Evolutionary conservation across 306 rosid genomes (phyloP), one percentile per base, ranked within the genome.

Genomic region (Quercus suber): DNA sequence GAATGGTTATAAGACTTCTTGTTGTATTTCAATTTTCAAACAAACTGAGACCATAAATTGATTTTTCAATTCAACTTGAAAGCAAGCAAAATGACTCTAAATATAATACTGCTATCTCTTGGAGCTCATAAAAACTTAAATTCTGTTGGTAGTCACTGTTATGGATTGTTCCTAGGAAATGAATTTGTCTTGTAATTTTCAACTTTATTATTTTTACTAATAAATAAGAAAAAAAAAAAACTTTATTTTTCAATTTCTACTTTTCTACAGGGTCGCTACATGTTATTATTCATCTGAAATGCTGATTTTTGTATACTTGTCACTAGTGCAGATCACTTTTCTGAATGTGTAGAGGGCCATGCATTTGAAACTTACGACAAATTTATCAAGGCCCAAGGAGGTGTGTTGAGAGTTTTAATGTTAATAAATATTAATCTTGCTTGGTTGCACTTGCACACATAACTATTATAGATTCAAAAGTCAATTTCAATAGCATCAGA

Each of bases 341-440:
- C 99, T 59, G 98, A 95, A 93, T 86, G 94, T 45, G 99, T 95
- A 76, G 99, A 95, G 87, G 82, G 43, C 79, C 98, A 95, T 86
- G 99, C 99, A 55, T 91, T 68, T 88, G 89, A 89, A 82, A 95
- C 98, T 56, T 95, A 95, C 19, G 99, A 93, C 92, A 91, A 93
- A 81, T 93, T 90, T 86, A 71, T 95, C 83, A 91, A 93, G 84
- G 92, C 77, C 52, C 87, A 80, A 83, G 98, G 92, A 95, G 98
- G 99, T 93, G 89, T 18, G 73, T 27, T 76, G 73, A 30, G 77
- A 33, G 58, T 49, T 49, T 65, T 35, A 19, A 10, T 56, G 23
- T 37, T 53, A 18, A 65, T 73, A 19, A 49, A 19, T 6, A 61
- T 49, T 69, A 12, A 49, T 49, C 53, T 49, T 49, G 19, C 41